Conservation (phyloP, 176 grass and related monocot species). For the Avena eriantha region DNA sequence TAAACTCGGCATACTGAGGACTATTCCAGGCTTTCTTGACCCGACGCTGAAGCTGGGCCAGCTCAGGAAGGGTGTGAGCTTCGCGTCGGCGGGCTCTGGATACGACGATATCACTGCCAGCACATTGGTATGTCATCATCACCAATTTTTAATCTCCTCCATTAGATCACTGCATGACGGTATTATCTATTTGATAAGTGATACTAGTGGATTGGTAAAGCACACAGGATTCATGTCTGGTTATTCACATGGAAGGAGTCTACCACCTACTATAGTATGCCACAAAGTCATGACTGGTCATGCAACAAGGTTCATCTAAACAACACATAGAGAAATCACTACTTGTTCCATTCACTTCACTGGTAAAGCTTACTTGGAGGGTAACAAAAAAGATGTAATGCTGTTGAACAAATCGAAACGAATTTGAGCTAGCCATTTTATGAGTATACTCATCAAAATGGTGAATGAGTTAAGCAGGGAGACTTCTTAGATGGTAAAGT, state of each 20-base stretch:
- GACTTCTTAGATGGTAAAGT: neutral
- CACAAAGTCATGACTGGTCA: neutral
- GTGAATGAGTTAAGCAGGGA: slow-evolving; percentile 1
- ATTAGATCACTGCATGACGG: neutral
- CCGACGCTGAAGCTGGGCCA: slow-evolving; percentile 48
- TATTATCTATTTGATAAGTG: neutral
- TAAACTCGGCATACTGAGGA: slow-evolving; percentile 52
- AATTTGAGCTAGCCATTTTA: neutral
- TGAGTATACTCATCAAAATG: neutral
- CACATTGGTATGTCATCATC: slow-evolving; percentile 54
- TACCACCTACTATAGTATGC: neutral
- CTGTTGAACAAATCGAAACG: neutral
- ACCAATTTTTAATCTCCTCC: neutral
- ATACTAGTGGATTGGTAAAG: neutral
- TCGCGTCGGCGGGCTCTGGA: slow-evolving; percentile 71
- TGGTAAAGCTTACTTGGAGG: slow-evolving; percentile 4
- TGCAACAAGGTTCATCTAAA: slow-evolving; percentile 17
- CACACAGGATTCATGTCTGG: neutral
- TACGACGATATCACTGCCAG: slow-evolving; percentile 67
- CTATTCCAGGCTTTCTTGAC: slow-evolving; percentile 64
- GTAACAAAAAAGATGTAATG: neutral
- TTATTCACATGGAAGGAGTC: neutral
- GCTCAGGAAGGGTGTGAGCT: slow-evolving; percentile 64
- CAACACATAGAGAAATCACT: neutral
- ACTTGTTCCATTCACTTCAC: neutral